Conservation (phyloP, 2,329 filamentous ascomycete genomes). For the Clonostachys byssicola region DNA sequence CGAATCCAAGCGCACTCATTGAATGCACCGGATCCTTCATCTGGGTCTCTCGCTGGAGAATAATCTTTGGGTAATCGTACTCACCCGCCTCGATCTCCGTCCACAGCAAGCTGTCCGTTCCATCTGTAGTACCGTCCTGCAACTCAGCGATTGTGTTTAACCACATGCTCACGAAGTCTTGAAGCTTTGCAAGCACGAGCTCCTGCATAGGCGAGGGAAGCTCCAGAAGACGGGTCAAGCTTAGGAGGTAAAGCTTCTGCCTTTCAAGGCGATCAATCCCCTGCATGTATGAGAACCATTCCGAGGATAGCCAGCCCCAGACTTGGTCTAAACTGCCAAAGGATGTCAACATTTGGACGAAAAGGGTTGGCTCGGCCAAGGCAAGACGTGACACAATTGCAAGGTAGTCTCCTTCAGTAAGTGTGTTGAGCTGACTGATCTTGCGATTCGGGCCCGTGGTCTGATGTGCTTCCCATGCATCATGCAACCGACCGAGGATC, state of each 20-base stretch:
- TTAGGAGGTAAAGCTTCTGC: constrained; percentile 70
- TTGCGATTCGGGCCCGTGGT: constrained; percentile 76
- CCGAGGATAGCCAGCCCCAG: constrained; percentile 55
- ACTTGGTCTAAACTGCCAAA: constrained; percentile 42
- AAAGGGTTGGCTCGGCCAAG: constrained; percentile 65
- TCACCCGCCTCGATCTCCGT: constrained; percentile 33
- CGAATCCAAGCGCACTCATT: constrained; percentile 59
- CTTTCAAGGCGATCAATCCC: constrained; percentile 61
- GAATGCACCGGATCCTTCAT: constrained; percentile 64
- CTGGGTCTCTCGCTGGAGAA: constrained; percentile 46
- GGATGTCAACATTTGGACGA: constrained; percentile 53
- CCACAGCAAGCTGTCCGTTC: constrained; percentile 48
- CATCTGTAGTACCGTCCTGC: constrained; percentile 52
- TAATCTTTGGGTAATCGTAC: constrained; percentile 52
- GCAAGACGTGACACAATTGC: constrained; percentile 75
- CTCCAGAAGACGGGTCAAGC: constrained; percentile 68
- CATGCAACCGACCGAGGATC: constrained; percentile 62
- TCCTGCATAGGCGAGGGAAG: constrained; percentile 52
- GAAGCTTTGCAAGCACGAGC: constrained; percentile 57
- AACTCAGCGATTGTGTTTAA: constrained; percentile 65
- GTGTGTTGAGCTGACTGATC: constrained; percentile 63
- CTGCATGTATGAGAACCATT: constrained; percentile 68
- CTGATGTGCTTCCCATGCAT: constrained; percentile 70
- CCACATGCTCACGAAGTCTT: constrained; percentile 75
- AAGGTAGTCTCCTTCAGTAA: constrained; percentile 83